Evolutionary conservation across 139 green algal genomes (phyloP), one percentile per base, ranked within the genome.

Genomic region (Nannochloris sp.): DNA sequence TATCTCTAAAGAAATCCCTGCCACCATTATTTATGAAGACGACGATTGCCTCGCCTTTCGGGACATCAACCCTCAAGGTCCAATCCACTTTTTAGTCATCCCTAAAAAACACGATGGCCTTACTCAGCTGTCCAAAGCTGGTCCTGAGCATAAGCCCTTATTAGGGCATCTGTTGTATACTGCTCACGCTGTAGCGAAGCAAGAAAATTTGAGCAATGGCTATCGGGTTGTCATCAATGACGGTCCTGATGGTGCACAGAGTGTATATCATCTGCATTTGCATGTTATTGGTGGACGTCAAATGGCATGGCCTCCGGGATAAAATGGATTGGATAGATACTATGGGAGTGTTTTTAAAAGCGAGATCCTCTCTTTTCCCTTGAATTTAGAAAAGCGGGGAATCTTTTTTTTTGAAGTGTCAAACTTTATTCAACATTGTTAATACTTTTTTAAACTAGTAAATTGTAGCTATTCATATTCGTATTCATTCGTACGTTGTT

Each of bases 1-100:
- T 34, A 81, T 98, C 14, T 36, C 59, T 42, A 95, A 95, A 76
- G 68, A 95, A 48, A 92, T 95, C 29, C 86, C 84, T 7, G 81
- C 89, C 13, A 84, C 78, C 38, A 82, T 97, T 54, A 87, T 98
- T n/a, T 97, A 95, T 61, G 91, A 98, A 72, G 92, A 98, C 48
- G 91, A 97, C 23, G 51, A 91, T 55, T 80, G 73, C 0, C 69
- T 97, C 27, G 92, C 92, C 0, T 98, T 98, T 77, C 58, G 88
- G 2, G 92, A 98, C 72, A 95, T 98, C 77, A 86, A 64, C 30
- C 88, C 91, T 3, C 82, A 95, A 80, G 90, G 85, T 8, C 90
- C 90, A 6, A 70, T 85, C 6, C 92, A 97, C 70, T 96, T 97
- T 65, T 70, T 97, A 34, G 83, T 97, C 24, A 96, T 97, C 39